These are phyloP conservation scores for Fusarium dlaminii DNA, from an alignment of 2,329 filamentous ascomycete genomes.

Conservation along the genomic window DNA sequence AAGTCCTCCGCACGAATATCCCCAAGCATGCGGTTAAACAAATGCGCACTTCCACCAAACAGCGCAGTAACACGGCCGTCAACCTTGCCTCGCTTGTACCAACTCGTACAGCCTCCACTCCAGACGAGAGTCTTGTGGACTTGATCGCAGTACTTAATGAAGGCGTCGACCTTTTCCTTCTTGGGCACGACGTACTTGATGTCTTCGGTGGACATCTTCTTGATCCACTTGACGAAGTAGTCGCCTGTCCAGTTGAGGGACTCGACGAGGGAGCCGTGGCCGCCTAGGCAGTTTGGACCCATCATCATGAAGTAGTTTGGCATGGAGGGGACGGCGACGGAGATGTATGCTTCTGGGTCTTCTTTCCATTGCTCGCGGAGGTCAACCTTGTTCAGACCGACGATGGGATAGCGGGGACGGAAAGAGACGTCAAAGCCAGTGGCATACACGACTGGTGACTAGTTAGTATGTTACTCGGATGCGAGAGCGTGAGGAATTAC, in stretches of 20 bases:
- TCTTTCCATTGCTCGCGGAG: constrained; percentile 62
- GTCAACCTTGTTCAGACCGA: constrained; percentile 57
- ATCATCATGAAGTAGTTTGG: constrained; percentile 47
- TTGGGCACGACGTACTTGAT: constrained; percentile 36
- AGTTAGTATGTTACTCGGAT: neutral
- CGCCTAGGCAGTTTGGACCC: constrained; percentile 36
- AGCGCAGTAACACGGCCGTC: constrained; percentile 34
- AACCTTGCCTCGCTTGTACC: constrained; percentile 31
- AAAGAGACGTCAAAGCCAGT: constrained; percentile 66
- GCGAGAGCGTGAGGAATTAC: neutral
- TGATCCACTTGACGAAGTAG: constrained; percentile 40
- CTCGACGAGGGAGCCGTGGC: constrained; percentile 36
- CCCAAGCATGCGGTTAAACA: constrained; percentile 34
- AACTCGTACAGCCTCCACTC: constrained; percentile 35
- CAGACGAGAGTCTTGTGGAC: constrained; percentile 37
- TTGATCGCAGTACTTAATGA: constrained; percentile 34
- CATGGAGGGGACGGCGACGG: constrained; percentile 42
- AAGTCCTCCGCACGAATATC: constrained; percentile 37
- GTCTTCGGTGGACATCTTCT: constrained; percentile 37
- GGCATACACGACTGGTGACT: constrained; percentile 58
- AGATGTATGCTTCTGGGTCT: constrained; percentile 45
- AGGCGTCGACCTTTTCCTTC: constrained; percentile 36
- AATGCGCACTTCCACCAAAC: constrained; percentile 35
- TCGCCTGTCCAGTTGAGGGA: constrained; percentile 40
- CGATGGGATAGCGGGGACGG: constrained; percentile 59